These are phyloP conservation scores for Mycena galopus DNA, from an alignment of 768 basidiomycete species.

Conservation along the genomic window DNA sequence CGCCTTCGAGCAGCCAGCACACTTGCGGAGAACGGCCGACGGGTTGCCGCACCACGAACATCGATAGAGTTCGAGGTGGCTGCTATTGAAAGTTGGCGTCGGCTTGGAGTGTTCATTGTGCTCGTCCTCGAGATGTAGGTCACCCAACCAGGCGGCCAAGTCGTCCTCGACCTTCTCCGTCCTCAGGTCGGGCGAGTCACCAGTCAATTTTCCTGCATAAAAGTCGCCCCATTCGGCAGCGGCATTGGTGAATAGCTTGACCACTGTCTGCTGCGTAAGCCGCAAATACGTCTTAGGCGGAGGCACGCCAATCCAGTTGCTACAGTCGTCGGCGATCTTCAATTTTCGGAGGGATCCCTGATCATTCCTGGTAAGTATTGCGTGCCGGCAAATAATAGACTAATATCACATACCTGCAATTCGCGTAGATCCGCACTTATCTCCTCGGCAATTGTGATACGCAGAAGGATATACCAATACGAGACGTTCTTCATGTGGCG, in stretches of 20 bases:
- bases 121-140: constrained; percentile 53
- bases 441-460: constrained; percentile 65
- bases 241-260: constrained; percentile 59
- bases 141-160: constrained; percentile 69
- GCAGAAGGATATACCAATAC: constrained; percentile 71
- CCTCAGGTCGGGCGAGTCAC: constrained; percentile 44
- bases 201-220: constrained; percentile 50
- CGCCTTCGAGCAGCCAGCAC: constrained; percentile 57
- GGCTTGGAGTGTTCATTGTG: constrained; percentile 38
- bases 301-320: constrained; percentile 56
- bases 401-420: constrained; percentile 54
- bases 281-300: constrained; percentile 67
- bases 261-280: constrained; percentile 65
- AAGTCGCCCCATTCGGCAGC: constrained; percentile 61
- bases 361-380: not conserved
- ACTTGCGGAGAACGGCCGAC: constrained; percentile 68
- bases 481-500: constrained; percentile 70
- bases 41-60: constrained; percentile 79
- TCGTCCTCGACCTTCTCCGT: constrained; percentile 65
- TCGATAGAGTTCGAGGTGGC: constrained; percentile 65
- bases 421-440: constrained; percentile 63
- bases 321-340: constrained; percentile 66
- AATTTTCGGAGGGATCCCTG: constrained; percentile 57
- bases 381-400: not conserved
- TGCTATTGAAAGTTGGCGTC: constrained; percentile 45